Base-by-base conservation (phyloP, 23 red algal genomes). In the Gracilaria gracilis region DNA sequence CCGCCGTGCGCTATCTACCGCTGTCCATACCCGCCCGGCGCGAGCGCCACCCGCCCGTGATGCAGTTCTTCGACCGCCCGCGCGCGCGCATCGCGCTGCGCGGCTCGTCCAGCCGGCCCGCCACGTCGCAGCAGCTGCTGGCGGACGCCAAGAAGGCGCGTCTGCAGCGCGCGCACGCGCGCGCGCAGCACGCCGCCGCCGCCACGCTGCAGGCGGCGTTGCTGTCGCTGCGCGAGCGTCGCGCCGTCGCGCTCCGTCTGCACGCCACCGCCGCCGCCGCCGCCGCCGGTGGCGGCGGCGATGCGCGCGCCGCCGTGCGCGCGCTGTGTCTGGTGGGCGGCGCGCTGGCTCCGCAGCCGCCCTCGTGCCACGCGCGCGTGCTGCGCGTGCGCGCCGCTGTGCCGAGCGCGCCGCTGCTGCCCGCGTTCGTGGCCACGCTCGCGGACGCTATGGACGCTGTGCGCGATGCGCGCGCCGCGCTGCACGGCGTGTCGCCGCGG, bases 31-130 rank as follows among this genome's bases (percentile, higher is more conserved):
- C 4, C 59, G 8, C 7, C 75, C 75, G 19, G 35, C 38, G 20
- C 9, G 12, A 27, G 0, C 75, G 44, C 75, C 31, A 21, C 9
- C 51, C 19, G 5, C 15, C 31, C 2, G 36, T 17, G 17, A 91
- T 91, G 87, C 87, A 91, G 42, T 91, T 91, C 66, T 91, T 91
- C 87, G 87, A 91, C 61, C 57, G 76, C 37, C 87, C 87, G 24
- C 57, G 87, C 17, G 35, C 87, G 1, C 29, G 76, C 24, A 91
- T 91, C 87, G 87, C 87, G 21, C 66, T 91, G 14, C 28, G 87
- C 17, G 87, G 87, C 31, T 91, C 87, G 48, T 91, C 87, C 61
- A 42, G 73, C 9, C 73, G 75, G 24, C 37, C 87, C 46, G 75
- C 87, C 39, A 91, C 87, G 34, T 91, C 87, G 29, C 67, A 67